Percentiles rank a stretch among this genome's conserved stretches.
Conservation (phyloP, 768 basidiomycete genomes). For the Coprinellus micaceus region DNA sequence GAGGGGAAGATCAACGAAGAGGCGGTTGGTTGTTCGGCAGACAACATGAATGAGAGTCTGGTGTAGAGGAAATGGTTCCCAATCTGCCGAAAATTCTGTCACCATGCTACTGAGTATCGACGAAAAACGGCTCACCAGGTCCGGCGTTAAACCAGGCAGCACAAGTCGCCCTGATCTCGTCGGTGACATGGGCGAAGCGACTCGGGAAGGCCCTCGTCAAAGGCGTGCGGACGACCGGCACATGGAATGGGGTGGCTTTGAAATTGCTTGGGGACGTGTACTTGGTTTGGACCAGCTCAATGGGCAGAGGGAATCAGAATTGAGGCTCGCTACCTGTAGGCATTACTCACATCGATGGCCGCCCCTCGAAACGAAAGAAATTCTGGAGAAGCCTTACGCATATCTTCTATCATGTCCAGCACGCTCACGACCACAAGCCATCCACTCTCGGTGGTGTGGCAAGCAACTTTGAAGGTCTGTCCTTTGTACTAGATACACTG, state of each 20-base stretch:
- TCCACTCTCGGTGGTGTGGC: slow-evolving; percentile 12
- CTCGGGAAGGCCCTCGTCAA: slow-evolving; percentile 29
- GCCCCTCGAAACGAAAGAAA: background rate
- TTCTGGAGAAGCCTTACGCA: background rate
- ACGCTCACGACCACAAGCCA: slow-evolving; percentile 30
- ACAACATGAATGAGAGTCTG: slow-evolving; percentile 31
- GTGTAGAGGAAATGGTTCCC: slow-evolving; percentile 26
- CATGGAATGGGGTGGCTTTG: slow-evolving; percentile 24
- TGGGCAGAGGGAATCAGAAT: too few species aligned
- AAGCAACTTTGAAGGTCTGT: slow-evolving; percentile 20
- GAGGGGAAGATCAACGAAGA: slow-evolving; percentile 44
- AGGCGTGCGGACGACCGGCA: slow-evolving; percentile 24
- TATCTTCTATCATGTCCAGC: background rate
- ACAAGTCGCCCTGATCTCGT: slow-evolving; percentile 44
- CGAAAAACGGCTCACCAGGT: background rate
- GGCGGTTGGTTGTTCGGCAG: slow-evolving; percentile 35
- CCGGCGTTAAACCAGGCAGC: slow-evolving; percentile 19
- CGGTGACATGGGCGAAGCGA: slow-evolving; percentile 33
- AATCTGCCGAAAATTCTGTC: too few species aligned
- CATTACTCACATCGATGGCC: background rate
- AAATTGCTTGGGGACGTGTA: slow-evolving; percentile 27
- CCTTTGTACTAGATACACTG: slow-evolving; percentile 16
- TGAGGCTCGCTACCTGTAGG: too few species aligned
- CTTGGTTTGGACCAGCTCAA: slow-evolving; percentile 24
- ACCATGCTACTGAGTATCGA: too few species aligned